Conservation (phyloP, 352 stramenopile genomes). For the Phytopythium aichiense region DNA sequence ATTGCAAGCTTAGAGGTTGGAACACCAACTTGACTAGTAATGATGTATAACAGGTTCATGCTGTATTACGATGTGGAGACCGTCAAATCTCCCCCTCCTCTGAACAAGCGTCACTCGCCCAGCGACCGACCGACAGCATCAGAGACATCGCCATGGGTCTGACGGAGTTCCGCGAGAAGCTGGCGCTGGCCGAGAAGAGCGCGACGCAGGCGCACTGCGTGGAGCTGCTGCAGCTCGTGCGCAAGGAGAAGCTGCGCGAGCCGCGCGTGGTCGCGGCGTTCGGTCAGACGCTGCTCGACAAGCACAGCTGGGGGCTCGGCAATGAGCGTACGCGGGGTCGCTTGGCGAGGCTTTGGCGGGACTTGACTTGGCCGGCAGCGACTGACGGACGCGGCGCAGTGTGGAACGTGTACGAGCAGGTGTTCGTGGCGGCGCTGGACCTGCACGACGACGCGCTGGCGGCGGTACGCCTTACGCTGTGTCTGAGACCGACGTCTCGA, state of each 20-base stretch:
- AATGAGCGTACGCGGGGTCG: conserved; percentile 31
- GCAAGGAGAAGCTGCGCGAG: conserved; percentile 56
- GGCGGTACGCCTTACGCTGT: conserved; percentile 11
- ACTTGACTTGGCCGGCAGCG: too few relatives aligned
- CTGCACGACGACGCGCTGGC: conserved; percentile 50
- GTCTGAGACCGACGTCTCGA: neutral
- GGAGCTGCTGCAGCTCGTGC: conserved; percentile 49
- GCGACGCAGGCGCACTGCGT: conserved; percentile 23
- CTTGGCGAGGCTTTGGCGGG: too few relatives aligned
- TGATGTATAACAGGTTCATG: neutral
- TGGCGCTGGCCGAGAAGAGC: conserved; percentile 32
- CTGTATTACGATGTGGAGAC: too few relatives aligned
- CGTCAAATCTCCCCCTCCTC: neutral
- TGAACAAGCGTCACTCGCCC: conserved; percentile 1
- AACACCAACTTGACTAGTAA: neutral
- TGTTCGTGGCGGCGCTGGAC: conserved; percentile 59
- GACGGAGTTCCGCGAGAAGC: conserved; percentile 38
- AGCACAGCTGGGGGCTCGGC: conserved; percentile 47
- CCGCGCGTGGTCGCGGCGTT: conserved; percentile 32
- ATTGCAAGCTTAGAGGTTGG: neutral
- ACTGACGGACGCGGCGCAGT: conserved; percentile 16
- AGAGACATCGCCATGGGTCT: conserved; percentile 19
- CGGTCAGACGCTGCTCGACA: conserved; percentile 39
- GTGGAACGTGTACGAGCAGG: conserved; percentile 68
- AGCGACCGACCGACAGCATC: neutral